These are phyloP conservation scores for Phytophthora tubulina DNA, from an alignment of 352 stramenopile genomes.

Conservation along the genomic window DNA sequence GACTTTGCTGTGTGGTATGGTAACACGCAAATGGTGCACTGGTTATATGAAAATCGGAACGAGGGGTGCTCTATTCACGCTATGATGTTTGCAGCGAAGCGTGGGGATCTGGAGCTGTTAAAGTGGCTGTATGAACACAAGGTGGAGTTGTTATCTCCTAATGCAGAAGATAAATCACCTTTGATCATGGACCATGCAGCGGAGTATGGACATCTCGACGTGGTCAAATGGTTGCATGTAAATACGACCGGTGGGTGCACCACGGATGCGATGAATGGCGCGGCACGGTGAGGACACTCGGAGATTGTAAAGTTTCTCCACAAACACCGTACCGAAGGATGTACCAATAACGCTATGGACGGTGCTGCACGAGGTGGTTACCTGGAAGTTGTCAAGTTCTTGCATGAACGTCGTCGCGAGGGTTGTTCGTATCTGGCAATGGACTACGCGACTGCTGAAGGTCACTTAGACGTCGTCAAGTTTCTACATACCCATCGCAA, in stretches of 20 bases:
- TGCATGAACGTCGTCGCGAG: constrained; percentile 40
- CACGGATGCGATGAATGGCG: constrained; percentile 37
- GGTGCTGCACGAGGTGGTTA: constrained; percentile 35
- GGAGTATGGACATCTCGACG: constrained; percentile 40
- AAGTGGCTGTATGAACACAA: constrained; percentile 44
- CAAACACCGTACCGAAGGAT: constrained; percentile 40
- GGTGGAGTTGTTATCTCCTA: constrained; percentile 15
- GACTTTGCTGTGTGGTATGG: constrained; percentile 50
- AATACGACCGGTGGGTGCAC: constrained; percentile 39
- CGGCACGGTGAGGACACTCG: constrained; percentile 38
- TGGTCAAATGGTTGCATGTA: constrained; percentile 50
- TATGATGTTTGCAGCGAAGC: constrained; percentile 46
- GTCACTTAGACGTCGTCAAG: constrained; percentile 34
- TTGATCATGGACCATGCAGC: constrained; percentile 50
- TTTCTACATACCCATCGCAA: constrained; percentile 36
- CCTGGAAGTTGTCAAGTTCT: constrained; percentile 41
- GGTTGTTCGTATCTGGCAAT: constrained; percentile 44
- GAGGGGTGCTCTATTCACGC: constrained; percentile 45
- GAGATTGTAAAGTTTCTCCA: constrained; percentile 55
- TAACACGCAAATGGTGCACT: constrained; percentile 44
- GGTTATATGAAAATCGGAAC: constrained; percentile 39
- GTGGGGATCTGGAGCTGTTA: constrained; percentile 40
- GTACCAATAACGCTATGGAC: constrained; percentile 43
- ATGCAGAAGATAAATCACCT: constrained; percentile 26
- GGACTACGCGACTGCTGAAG: constrained; percentile 36